These are phyloP conservation scores for Colletotrichum cereale DNA, from an alignment of 2,329 filamentous ascomycete species.

Conservation along the genomic window DNA sequence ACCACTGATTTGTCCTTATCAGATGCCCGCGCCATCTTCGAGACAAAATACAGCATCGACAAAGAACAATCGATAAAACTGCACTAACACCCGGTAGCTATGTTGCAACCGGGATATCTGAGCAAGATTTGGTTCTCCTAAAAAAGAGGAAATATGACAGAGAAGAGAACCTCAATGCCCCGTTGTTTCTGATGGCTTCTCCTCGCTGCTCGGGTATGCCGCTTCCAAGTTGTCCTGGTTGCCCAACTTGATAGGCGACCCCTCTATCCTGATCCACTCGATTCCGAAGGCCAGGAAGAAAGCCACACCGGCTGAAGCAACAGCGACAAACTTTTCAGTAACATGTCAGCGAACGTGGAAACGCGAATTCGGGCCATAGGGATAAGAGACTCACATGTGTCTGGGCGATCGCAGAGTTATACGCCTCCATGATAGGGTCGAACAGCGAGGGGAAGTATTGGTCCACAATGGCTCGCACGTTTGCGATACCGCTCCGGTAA, in stretches of 20 bases:
- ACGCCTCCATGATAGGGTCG: slow-evolving; percentile 49
- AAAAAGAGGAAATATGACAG: not conserved
- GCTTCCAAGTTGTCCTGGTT: not conserved
- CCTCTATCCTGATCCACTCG: slow-evolving; percentile 4
- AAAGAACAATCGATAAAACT: not conserved
- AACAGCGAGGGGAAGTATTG: slow-evolving; percentile 52
- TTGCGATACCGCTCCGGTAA: slow-evolving; percentile 2
- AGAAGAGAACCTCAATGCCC: not conserved
- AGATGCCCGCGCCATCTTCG: not conserved
- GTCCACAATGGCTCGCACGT: slow-evolving; percentile 43
- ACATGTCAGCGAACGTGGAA: not conserved
- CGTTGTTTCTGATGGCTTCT: not conserved
- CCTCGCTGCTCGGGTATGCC: not conserved
- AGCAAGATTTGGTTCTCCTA: not conserved
- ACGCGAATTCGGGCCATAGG: too few relatives aligned
- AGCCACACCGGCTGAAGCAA: slow-evolving; percentile 3
- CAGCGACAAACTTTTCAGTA: not conserved
- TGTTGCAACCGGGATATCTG: not conserved
- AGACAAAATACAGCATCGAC: not conserved
- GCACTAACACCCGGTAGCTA: not conserved
- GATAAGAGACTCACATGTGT: too few relatives aligned
- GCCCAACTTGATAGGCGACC: not conserved
- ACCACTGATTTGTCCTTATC: not conserved
- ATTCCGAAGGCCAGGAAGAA: slow-evolving; percentile 6
- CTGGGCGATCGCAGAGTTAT: too few relatives aligned